These are phyloP conservation scores for Pleurotus eryngii DNA, from an alignment of 768 basidiomycete species.

Conservation along the genomic window DNA sequence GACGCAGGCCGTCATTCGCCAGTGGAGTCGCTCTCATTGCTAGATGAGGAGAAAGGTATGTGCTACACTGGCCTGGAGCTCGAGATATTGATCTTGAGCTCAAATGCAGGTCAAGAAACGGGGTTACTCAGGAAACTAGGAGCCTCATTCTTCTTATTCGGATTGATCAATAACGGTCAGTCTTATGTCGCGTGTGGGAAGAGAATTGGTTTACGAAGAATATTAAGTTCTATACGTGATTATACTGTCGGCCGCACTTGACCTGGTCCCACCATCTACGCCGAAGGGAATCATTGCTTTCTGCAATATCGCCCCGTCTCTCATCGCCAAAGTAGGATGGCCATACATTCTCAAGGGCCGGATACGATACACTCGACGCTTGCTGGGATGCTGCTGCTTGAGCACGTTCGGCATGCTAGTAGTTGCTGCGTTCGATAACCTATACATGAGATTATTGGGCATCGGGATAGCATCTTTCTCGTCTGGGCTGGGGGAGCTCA, in stretches of 20 bases:
- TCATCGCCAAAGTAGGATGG: slow-evolving; percentile 87
- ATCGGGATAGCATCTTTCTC: slow-evolving; percentile 84
- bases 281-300: slow-evolving; percentile 95
- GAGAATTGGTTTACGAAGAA: background rate
- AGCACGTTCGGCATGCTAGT: slow-evolving; percentile 89
- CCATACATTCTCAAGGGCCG: slow-evolving; percentile 86
- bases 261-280: slow-evolving; percentile 86
- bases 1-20: too few species aligned
- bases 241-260: slow-evolving; percentile 92
- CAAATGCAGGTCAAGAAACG: slow-evolving; percentile 13
- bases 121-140: slow-evolving; percentile 37
- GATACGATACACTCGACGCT: slow-evolving; percentile 74
- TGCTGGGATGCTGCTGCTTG: slow-evolving; percentile 70
- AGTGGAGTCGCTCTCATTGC: too few species aligned
- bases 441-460: slow-evolving; percentile 72
- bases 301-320: slow-evolving; percentile 89
- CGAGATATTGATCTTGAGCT: too few species aligned
- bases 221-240: slow-evolving; percentile 86
- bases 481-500: slow-evolving; percentile 90
- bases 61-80: too few species aligned
- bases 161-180: slow-evolving; percentile 87
- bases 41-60: too few species aligned
- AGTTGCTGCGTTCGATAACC: slow-evolving; percentile 66
- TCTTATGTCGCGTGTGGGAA: slow-evolving; percentile 6
- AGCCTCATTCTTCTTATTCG: slow-evolving; percentile 85